Evolutionary conservation across 495 filamentous ascomycete genomes (phyloP).

Genomic region (Parathielavia hyrcaniae): DNA sequence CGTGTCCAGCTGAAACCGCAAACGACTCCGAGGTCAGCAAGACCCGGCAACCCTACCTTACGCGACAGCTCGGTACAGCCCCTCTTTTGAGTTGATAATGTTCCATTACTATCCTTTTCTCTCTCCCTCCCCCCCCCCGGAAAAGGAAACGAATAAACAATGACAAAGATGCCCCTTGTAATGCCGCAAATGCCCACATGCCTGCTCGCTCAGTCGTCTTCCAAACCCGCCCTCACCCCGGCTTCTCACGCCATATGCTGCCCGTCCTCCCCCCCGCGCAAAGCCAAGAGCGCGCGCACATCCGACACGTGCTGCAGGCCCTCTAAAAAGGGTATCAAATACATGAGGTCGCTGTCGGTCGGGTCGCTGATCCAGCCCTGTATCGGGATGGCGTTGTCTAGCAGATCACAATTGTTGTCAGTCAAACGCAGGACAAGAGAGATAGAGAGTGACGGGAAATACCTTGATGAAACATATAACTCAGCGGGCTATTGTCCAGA

Average conservation of each 20-base stretch:
- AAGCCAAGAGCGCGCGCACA: slow-evolving; percentile 78
- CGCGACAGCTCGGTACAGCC: background rate
- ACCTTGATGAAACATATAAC: slow-evolving; percentile 99
- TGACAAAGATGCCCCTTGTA: slow-evolving; percentile 4
- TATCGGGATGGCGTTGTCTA: slow-evolving; percentile 91
- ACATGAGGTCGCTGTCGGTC: slow-evolving; percentile 82
- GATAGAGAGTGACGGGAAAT: slow-evolving; percentile 1
- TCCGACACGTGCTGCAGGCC: slow-evolving; percentile 93
- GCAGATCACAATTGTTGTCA: slow-evolving; percentile 9
- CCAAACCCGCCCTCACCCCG: background rate
- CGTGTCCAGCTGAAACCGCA: no score
- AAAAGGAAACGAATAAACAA: slow-evolving; percentile 8
- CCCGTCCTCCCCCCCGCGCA: slow-evolving; percentile 75
- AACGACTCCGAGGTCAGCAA: no score
- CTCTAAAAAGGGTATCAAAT: slow-evolving; percentile 89
- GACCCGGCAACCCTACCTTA: no score
- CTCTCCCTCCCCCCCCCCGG: background rate
- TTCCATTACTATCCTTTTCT: background rate
- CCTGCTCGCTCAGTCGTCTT: background rate
- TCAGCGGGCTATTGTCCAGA: slow-evolving; percentile 93
- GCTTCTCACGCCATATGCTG: slow-evolving; percentile 40
- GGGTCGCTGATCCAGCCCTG: slow-evolving; percentile 91
- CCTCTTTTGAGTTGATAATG: no score
- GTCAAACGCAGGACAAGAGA: slow-evolving; percentile 9
- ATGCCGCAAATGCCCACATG: background rate